Base-by-base conservation (phyloP, 768 basidiomycete species). In the Lactarius indigo region DNA sequence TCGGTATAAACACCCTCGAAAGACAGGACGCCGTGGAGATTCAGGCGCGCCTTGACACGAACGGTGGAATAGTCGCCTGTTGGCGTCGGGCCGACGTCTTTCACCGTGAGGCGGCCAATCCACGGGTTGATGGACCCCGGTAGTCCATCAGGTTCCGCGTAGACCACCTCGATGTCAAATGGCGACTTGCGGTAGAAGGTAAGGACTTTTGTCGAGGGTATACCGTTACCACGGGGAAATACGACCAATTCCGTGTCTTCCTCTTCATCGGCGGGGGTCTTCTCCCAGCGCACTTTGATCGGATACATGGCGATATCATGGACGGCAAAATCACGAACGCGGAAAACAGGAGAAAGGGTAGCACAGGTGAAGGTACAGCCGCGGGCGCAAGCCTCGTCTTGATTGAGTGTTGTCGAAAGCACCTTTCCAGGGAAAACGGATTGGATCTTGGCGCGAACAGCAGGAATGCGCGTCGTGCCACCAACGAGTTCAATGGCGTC, bases 341-440 rank as follows among this genome's bases (percentile, higher is more conserved):
- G 91, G 91, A 98, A 99, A 61, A 95, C 89, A 72, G 97, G 97
- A 37, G 95, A 97, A 70, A 97, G 89, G 83, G 94, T 94, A 33
- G 97, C 96, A 75, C 96, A 98, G 42, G 94, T 88, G 77, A 99
- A 97, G 63, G 97, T 98, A 59, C 95, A 92, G 50, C 96, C 97
- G 55, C 96, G 92, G 10, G 94, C 94, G 72, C 95, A 84, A 66
- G 97, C 96, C 81, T 98, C 97, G 72, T 98, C 97, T 80, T 96
- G 94, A 83, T 98, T 99, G 75, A 96, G 88, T 37, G 97, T 98
- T 71, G 89, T 90, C 20, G 86, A 91, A 70, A 98, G 89, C n/a
- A 79, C 64, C 79, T 94, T 94, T 61, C 90, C 91, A 42, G 82
- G 80, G 79, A 97, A 95, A 69, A 87, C 90, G 37, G 85, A 82